Conservation (phyloP, 345 rosid genomes). For the Eucalyptus regnans region DNA sequence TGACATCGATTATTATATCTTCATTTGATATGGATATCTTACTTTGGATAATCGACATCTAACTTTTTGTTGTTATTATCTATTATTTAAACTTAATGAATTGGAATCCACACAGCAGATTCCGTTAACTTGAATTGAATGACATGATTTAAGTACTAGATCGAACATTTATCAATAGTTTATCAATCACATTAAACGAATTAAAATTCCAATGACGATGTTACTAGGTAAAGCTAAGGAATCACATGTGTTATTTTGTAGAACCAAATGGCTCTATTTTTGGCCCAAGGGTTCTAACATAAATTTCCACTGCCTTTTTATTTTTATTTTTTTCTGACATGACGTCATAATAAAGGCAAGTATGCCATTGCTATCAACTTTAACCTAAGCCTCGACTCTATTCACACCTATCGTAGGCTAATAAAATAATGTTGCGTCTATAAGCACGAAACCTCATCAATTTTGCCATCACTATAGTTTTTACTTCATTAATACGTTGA, state of each 20-base stretch:
- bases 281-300: neutral
- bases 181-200: accelerated
- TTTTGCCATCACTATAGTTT: neutral
- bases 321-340: neutral
- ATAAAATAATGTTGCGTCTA: neutral
- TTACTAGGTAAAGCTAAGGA: too few relatives aligned
- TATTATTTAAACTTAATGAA: neutral
- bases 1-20: neutral
- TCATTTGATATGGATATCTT: neutral
- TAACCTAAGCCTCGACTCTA: neutral
- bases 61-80: neutral
- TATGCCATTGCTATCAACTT: neutral
- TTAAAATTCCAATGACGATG: accelerated
- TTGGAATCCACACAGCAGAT: neutral
- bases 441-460: neutral
- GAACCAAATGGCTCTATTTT: too few relatives aligned
- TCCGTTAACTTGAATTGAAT: neutral
- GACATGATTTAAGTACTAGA: too few relatives aligned
- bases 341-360: neutral
- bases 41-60: neutral
- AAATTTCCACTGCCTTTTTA: neutral
- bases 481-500: neutral
- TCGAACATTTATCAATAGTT: too few relatives aligned
- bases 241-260: too few relatives aligned
- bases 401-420: neutral